These are phyloP conservation scores for Entomophthora muscae DNA, from an alignment of 371 early-diverging fungal species.

Conservation along the genomic window DNA sequence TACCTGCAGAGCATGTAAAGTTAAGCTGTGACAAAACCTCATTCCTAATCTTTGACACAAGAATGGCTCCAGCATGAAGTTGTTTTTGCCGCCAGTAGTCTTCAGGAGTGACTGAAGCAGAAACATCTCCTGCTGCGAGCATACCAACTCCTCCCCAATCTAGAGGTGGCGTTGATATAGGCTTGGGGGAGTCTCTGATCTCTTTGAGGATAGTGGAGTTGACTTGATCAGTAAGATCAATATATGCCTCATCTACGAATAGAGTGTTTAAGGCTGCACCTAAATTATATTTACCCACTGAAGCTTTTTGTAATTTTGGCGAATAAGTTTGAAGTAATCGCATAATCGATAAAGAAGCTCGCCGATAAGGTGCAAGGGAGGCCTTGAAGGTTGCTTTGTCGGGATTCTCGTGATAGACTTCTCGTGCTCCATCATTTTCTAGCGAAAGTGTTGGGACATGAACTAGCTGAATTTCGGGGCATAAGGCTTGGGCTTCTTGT, in stretches of 20 bases:
- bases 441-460: slow-evolving; percentile 73
- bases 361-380: slow-evolving; percentile 66
- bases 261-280: not conserved
- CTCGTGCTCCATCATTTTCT: slow-evolving; percentile 26
- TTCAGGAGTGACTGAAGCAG: not conserved
- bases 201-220: not conserved
- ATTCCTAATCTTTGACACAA: not conserved
- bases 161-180: not conserved
- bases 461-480: slow-evolving; percentile 42
- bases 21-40: not conserved
- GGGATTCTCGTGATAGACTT: slow-evolving; percentile 49
- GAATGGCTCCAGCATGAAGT: not conserved
- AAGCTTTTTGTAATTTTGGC: not conserved
- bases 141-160: not conserved
- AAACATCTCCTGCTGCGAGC: not conserved
- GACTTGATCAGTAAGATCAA: slow-evolving; percentile 4
- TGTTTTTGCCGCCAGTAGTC: not conserved
- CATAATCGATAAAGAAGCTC: slow-evolving; percentile 51
- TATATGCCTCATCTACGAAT: not conserved
- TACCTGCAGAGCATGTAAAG: slow-evolving; percentile 1
- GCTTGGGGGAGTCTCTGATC: not conserved
- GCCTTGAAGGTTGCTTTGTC: slow-evolving; percentile 67
- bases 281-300: not conserved
- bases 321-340: slow-evolving; percentile 27
- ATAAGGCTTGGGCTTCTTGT: not conserved